These are phyloP conservation scores for Hyaloscypha finlandica DNA, from an alignment of 495 filamentous ascomycete genomes.

Conservation along the genomic window DNA sequence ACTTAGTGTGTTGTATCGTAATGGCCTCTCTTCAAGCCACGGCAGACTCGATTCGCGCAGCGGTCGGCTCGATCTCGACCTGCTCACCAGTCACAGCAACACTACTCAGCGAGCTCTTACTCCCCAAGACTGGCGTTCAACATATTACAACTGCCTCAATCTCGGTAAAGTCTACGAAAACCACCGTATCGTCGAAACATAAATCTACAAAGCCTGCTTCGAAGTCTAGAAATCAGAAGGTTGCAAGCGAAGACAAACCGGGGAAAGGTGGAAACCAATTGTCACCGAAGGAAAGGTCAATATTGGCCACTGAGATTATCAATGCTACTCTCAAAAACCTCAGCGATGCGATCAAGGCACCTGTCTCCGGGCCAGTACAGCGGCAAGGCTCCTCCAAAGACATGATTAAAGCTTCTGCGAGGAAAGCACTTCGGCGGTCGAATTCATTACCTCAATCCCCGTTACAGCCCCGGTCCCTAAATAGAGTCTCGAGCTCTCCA, in stretches of 20 bases:
- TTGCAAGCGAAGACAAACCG: slow-evolving; percentile 15
- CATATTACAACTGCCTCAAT: neutral
- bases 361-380: slow-evolving; percentile 29
- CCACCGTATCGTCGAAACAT: slow-evolving; percentile 10
- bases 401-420: slow-evolving; percentile 38
- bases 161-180: slow-evolving; percentile 15
- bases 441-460: slow-evolving; percentile 50
- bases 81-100: slow-evolving; percentile 52
- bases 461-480: slow-evolving; percentile 54
- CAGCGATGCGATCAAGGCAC: slow-evolving; percentile 66
- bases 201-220: slow-evolving; percentile 41
- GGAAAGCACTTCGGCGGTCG: slow-evolving; percentile 45
- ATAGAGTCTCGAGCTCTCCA: slow-evolving; percentile 51
- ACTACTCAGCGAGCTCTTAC: slow-evolving; percentile 52
- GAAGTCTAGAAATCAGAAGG: slow-evolving; percentile 38
- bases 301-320: slow-evolving; percentile 79
- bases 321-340: slow-evolving; percentile 76
- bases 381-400: slow-evolving; percentile 33
- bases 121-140: slow-evolving; percentile 26
- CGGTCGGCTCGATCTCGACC: slow-evolving; percentile 51
- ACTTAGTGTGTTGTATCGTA: slow-evolving; percentile 21
- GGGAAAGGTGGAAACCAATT: slow-evolving; percentile 40
- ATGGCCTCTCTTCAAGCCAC: slow-evolving; percentile 48
- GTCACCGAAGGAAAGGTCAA: slow-evolving; percentile 60
- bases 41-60: slow-evolving; percentile 52